Base-by-base conservation (phyloP, 352 stramenopile genomes). In the Pythium diclinum region DNA sequence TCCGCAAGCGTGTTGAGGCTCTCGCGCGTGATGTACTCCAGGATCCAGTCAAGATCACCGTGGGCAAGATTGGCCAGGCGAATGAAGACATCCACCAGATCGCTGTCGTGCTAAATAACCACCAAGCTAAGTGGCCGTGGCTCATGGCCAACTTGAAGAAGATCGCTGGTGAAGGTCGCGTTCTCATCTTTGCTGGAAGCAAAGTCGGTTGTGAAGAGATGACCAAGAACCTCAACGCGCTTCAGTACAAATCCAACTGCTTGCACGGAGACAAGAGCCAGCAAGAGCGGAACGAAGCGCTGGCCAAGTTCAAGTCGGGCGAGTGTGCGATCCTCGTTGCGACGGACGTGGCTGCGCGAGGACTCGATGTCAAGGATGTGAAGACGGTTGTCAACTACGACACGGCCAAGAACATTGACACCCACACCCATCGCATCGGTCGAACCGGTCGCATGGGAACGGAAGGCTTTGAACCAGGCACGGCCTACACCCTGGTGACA, bases 341-440 rank as follows among this genome's bases (percentile, higher is more conserved):
- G 19, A 97, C 90, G 0, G 90, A 97, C 52, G 89, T 97, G 3
- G 90, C 90, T 6, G 79, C 90, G 2, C 84, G 89, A 44, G 89
- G 89, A 7, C 70, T 97, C 10, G 89, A 97, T 52, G 85, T 97
- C 28, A 96, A 97, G 63, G 80, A 96, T 36, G 75, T 97, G 30
- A 95, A 92, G 61, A 97, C 79, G 5, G 90, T 97, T 1, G 77
- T 97, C 52, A 96, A 96, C 60, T 97, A 90, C 57, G 90, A 97
- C 59, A 78, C 94, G n/a, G 90, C 90, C 21, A 96, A 96, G 68
- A 96, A 82, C 33, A 97, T 97, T 46, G 90, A 97, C 56, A 95
- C 85, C 1, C 90, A 97, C 64, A 85, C 96, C 32, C 90, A 97
- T 67, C 86, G 90, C 1, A 95, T 96, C 25, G 90, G 90, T 3